A percentile compares a stretch with the other conserved stretches of the same genome.
Conservation (phyloP, 306 rosid species). For the Vigna trinervia region DNA sequence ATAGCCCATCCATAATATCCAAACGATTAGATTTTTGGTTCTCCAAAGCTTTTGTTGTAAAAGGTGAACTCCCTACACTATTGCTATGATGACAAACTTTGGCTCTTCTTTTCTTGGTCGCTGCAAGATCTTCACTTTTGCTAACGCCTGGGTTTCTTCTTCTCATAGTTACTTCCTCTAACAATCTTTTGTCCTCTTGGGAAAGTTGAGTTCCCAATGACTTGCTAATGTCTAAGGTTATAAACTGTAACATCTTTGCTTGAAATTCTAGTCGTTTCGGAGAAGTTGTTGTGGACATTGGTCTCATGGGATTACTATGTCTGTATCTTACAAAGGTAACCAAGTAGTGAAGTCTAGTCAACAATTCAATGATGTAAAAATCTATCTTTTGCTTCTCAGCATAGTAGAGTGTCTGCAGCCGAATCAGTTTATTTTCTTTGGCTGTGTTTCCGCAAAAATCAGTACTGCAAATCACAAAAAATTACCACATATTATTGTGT, state of each 20-base stretch:
- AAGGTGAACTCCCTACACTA: conserved; percentile 65
- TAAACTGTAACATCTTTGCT: conserved; percentile 56
- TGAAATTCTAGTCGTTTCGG: conserved; percentile 56
- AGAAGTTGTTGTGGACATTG: conserved; percentile 52
- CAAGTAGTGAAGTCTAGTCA: conserved; percentile 62
- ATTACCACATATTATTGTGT: background rate
- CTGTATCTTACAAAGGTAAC: conserved; percentile 62
- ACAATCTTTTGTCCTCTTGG: conserved; percentile 57
- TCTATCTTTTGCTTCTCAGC: conserved; percentile 84
- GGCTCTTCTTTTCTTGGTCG: conserved; percentile 45
- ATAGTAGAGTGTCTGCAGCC: conserved; percentile 81
- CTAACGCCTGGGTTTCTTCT: conserved; percentile 58
- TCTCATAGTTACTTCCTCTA: conserved; percentile 59
- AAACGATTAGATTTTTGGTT: conserved; percentile 35
- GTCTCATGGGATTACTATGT: conserved; percentile 46
- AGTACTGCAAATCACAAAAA: conserved; percentile 50
- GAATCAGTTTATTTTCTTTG: conserved; percentile 56
- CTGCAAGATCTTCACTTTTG: conserved; percentile 62
- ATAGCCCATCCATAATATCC: conserved; percentile 68
- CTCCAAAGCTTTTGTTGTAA: conserved; percentile 31
- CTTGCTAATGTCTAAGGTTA: conserved; percentile 43
- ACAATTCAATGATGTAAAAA: conserved; percentile 63
- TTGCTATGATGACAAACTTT: conserved; percentile 54
- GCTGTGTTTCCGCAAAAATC: conserved; percentile 54
- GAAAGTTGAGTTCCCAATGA: conserved; percentile 48